Base-by-base conservation (phyloP, 371 early-diverging fungal species). In the Apophysomyces trapeziformis region DNA sequence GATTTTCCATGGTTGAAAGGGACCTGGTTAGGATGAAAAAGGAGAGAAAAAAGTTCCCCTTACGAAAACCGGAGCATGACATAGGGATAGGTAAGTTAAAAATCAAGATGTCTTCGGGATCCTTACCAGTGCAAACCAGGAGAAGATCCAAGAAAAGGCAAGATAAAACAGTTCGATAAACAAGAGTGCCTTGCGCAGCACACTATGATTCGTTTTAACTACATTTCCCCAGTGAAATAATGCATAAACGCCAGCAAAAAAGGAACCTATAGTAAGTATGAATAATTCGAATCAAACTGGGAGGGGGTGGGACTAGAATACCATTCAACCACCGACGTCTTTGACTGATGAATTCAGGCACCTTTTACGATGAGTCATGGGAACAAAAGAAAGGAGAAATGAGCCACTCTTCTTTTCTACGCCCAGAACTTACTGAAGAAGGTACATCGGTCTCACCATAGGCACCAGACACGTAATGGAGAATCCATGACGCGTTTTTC, bases 311-410 rank as follows among this genome's bases (percentile, higher is more conserved):
- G 13, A 1, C 47, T 4, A n/a, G 7, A 3, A 64, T 67, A 73
- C 94, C 95, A 73, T 95, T 94, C 58, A 93, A 74, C 95, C 95
- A 95, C 60, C 94, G 87, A 72, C 95, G 89, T 72, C 95, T 86
- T 73, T 95, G 95, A 26, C 90, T 85, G 46, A 95, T 90, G 47
- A 94, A 91, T 65, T 94, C 95, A 26, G 92, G 88, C 1, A 93
- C 82, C 5, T 69, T 43, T 43, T 43, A 9, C 0, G 14, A 5
- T 43, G 9, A 43, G 43, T 43, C 2, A 2, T 26, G 32, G 32
- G 32, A 26, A 26, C 2, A 26, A 26, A 2, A 2, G 0, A 43
- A 12, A 43, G 43, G 43, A 43, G 43, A 43, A 43, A 12, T 14
- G 14, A 14, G 43, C 5, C 5, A 12, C 2, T 43, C 14, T 43